These are phyloP conservation scores for Epichloe hybrida DNA, from an alignment of 2,329 filamentous ascomycete genomes.

Conservation along the genomic window DNA sequence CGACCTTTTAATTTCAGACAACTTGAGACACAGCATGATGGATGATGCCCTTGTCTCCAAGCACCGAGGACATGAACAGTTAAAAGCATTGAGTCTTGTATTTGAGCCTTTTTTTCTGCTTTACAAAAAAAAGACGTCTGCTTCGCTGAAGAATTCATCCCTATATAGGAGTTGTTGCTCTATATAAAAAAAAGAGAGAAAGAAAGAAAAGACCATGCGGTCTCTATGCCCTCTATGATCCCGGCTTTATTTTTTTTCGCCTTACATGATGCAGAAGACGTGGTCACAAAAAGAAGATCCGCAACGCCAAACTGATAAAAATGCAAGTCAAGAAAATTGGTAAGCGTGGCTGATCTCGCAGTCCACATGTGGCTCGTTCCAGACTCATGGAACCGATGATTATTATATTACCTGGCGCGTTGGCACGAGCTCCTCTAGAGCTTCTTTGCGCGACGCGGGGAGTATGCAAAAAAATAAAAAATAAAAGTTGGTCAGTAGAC, in stretches of 20 bases:
- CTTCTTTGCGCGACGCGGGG: background rate
- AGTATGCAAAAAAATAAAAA: background rate
- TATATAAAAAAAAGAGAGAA: background rate
- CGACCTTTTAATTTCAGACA: too few relatives aligned
- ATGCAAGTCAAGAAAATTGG: background rate
- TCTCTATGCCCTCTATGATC: conserved; percentile 3
- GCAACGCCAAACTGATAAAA: conserved; percentile 1
- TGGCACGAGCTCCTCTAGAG: background rate
- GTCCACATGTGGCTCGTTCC: background rate
- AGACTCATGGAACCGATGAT: background rate
- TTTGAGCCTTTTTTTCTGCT: background rate
- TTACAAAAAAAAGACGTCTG: background rate
- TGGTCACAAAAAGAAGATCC: background rate
- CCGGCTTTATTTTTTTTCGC: background rate
- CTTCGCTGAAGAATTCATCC: background rate
- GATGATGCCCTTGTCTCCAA: too few relatives aligned
- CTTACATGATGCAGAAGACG: background rate
- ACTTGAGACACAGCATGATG: too few relatives aligned
- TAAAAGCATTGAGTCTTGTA: background rate
- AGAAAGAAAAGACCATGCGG: background rate
- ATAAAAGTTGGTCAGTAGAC: background rate
- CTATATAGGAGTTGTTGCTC: background rate
- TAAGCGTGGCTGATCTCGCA: background rate
- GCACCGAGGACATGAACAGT: too few relatives aligned
- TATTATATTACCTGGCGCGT: background rate